phyloP scores from a whole-genome alignment of 371 early-diverging fungal genomes.

The Mortierella sp. region DNA sequence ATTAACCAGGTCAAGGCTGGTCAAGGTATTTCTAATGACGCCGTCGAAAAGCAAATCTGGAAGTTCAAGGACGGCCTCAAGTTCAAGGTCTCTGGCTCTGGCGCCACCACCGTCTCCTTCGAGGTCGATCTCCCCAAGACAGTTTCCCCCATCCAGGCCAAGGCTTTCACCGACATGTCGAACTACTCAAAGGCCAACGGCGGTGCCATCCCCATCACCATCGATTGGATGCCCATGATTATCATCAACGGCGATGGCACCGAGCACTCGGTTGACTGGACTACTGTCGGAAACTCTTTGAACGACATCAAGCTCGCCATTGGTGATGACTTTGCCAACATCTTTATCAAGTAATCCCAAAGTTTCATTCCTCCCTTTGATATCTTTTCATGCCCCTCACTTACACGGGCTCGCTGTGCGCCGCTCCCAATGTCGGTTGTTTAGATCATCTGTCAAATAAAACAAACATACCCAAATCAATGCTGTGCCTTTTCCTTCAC shows the following conservation, averaged over 20 bases:
- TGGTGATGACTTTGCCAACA: constrained; percentile 40
- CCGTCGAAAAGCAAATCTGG: constrained; percentile 11
- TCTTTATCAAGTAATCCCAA: constrained; percentile 20
- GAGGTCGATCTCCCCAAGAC: background rate
- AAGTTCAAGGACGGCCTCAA: constrained; percentile 20
- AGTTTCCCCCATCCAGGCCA: background rate
- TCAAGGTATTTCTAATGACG: background rate
- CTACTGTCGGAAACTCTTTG: background rate
- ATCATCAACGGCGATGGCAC: constrained; percentile 36
- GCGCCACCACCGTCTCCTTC: constrained; percentile 31
- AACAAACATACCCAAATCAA: background rate
- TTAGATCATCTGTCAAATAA: background rate
- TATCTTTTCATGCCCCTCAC: background rate
- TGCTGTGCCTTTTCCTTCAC: no score
- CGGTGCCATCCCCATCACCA: constrained; percentile 22
- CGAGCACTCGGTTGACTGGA: constrained; percentile 34
- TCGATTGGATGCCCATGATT: constrained; percentile 20
- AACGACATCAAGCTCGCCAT: constrained; percentile 14
- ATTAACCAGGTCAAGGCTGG: constrained; percentile 4
- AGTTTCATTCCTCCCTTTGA: no score
- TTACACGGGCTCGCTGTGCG: background rate
- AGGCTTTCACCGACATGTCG: constrained; percentile 8
- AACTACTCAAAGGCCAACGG: constrained; percentile 31
- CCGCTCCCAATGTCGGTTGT: background rate
- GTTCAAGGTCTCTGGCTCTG: constrained; percentile 29